phyloP scores from a whole-genome alignment of 768 basidiomycete species.

The Albatrellus ellisii region DNA sequence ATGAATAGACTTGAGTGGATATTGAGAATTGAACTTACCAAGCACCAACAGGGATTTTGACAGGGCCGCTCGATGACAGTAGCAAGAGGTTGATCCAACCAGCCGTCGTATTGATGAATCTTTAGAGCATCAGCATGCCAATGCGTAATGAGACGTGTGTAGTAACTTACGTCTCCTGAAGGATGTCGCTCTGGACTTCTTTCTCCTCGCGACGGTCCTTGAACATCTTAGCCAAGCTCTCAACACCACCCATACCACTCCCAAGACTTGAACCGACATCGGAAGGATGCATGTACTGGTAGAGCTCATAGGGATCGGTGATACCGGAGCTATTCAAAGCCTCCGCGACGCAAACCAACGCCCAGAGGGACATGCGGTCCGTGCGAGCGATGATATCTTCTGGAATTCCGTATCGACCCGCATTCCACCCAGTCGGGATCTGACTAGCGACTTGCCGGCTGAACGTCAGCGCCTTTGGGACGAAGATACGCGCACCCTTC shows the following conservation, averaged over 20 bases:
- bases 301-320: constrained; percentile 96
- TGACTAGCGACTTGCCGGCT: constrained; percentile 92
- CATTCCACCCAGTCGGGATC: constrained; percentile 95
- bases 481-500: constrained; percentile 86
- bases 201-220: constrained; percentile 97
- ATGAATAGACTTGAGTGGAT: constrained; percentile 4
- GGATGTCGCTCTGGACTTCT: constrained; percentile 95
- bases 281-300: constrained; percentile 92
- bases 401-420: constrained; percentile 93
- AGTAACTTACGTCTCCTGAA: constrained; percentile 84
- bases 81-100: constrained; percentile 96
- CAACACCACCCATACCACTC: constrained; percentile 95
- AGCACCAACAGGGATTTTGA: constrained; percentile 98
- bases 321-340: constrained; percentile 95
- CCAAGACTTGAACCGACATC: constrained; percentile 92
- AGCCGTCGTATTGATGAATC: constrained; percentile 98
- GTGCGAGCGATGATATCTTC: constrained; percentile 91
- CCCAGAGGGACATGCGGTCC: constrained; percentile 90
- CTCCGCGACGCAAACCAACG: constrained; percentile 87
- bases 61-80: constrained; percentile 91
- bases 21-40: constrained; percentile 42
- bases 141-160: background rate
- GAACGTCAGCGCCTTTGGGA: constrained; percentile 94
- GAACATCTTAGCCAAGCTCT: constrained; percentile 92
- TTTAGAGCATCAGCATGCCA: constrained; percentile 18